phyloP scores from a whole-genome alignment of 225 moss, liverwort and hornwort species.

The Marchantia paleacea region DNA sequence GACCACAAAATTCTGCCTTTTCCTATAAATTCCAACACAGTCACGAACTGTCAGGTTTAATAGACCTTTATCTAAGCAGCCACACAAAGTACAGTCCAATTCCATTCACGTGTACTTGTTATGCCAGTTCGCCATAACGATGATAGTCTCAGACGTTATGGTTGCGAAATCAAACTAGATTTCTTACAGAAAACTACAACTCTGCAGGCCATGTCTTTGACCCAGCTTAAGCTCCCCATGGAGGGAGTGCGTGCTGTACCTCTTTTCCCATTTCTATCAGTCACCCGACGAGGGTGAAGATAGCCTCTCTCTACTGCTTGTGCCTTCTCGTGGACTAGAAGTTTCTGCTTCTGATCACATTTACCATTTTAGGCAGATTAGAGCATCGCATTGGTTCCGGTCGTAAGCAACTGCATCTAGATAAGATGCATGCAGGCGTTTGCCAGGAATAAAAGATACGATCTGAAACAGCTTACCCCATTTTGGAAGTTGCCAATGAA shows the following conservation, averaged over 20 bases:
- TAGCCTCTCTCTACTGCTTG: constrained; percentile 60
- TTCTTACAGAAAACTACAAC: background rate
- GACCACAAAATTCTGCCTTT: background rate
- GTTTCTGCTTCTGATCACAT: constrained; percentile 69
- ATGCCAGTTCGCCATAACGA: background rate
- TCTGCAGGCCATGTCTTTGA: background rate
- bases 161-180: background rate
- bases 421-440: background rate
- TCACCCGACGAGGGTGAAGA: constrained; percentile 58
- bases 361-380: constrained; percentile 4
- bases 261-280: constrained; percentile 61
- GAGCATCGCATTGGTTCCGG: background rate
- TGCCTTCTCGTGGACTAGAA: constrained; percentile 58
- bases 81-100: background rate
- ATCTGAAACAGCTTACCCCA: constrained; percentile 51
- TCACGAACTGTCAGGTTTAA: background rate
- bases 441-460: background rate
- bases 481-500: constrained; percentile 66
- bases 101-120: background rate
- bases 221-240: background rate
- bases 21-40: background rate
- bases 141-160: background rate
- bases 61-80: background rate
- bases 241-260: constrained; percentile 38
- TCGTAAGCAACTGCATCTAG: background rate